Conservation (phyloP, 2,329 filamentous ascomycete genomes). For the Ophiocordyceps robertsii region DNA sequence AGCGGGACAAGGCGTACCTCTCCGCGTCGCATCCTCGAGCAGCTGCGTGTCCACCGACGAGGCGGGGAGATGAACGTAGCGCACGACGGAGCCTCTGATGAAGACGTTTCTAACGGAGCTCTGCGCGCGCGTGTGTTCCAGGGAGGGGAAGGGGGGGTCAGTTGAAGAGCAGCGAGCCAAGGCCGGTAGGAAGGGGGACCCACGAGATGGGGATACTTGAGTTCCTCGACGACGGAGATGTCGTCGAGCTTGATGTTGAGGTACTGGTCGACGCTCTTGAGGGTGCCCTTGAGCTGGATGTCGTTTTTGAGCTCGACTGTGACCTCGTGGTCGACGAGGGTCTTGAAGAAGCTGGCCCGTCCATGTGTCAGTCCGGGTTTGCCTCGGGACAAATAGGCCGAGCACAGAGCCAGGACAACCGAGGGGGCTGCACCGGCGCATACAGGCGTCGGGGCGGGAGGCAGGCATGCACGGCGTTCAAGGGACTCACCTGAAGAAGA, state of each 20-base stretch:
- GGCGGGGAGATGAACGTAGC: conserved; percentile 81
- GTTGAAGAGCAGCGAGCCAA: neutral
- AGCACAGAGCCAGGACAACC: too few relatives aligned
- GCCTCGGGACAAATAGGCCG: too few relatives aligned
- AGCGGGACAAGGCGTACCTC: conserved; percentile 41
- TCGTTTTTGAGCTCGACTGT: conserved; percentile 99
- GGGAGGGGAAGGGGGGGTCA: neutral
- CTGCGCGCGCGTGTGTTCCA: conserved; percentile 15
- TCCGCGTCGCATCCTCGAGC: conserved; percentile 79
- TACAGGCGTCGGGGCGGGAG: too few relatives aligned
- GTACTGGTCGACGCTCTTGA: conserved; percentile 98
- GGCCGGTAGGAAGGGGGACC: conserved; percentile 8
- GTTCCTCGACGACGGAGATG: conserved; percentile 80
- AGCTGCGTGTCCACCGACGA: conserved; percentile 73
- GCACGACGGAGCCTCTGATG: conserved; percentile 82
- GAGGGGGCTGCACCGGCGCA: too few relatives aligned
- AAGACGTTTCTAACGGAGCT: conserved; percentile 89
- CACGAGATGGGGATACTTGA: conserved; percentile 89
- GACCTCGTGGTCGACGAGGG: conserved; percentile 91
- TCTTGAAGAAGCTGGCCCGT: conserved; percentile 79
- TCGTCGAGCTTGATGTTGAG: conserved; percentile 98
- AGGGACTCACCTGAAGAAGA: conserved; percentile 29
- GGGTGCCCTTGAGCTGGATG: conserved; percentile 85
- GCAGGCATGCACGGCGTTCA: too few relatives aligned
- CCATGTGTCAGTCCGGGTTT: too few relatives aligned